Conservation (phyloP, 129 eudicot genomes). For the Oenanthe sinensis region DNA sequence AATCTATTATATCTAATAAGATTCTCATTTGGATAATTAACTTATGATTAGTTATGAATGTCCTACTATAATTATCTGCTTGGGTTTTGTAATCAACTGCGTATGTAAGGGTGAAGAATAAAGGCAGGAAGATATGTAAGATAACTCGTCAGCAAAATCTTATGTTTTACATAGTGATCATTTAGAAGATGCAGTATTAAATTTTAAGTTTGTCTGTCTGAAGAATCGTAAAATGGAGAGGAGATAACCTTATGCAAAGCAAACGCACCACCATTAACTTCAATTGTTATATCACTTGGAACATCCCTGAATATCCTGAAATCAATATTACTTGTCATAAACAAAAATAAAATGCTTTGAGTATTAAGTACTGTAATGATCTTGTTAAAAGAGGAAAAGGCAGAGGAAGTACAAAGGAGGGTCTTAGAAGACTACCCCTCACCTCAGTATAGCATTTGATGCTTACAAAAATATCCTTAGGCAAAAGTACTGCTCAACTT, state of each 20-base stretch:
- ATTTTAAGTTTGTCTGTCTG: not conserved
- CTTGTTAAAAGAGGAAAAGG: not conserved
- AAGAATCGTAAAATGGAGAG: not conserved
- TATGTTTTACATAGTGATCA: not conserved
- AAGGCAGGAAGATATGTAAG: not conserved
- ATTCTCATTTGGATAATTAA: not conserved
- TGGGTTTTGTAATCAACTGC: not conserved
- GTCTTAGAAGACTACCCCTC: not conserved
- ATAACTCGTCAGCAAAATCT: not conserved
- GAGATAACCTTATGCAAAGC: slow-evolving; percentile 69
- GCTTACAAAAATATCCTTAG: not conserved
- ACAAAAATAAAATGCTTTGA: not conserved
- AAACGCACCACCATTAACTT: slow-evolving; percentile 73
- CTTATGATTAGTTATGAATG: not conserved
- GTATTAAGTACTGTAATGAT: not conserved
- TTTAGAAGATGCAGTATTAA: not conserved
- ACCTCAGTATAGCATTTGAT: not conserved
- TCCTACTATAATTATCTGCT: too few relatives aligned
- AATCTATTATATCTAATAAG: not conserved
- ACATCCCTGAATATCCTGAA: slow-evolving; percentile 96
- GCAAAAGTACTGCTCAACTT: not conserved
- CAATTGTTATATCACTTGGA: slow-evolving; percentile 86
- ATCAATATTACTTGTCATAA: not conserved
- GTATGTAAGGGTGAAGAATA: not conserved
- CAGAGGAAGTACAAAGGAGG: not conserved